phyloP scores from a whole-genome alignment of 2,329 filamentous ascomycete genomes.

The Penicillium sp. region DNA sequence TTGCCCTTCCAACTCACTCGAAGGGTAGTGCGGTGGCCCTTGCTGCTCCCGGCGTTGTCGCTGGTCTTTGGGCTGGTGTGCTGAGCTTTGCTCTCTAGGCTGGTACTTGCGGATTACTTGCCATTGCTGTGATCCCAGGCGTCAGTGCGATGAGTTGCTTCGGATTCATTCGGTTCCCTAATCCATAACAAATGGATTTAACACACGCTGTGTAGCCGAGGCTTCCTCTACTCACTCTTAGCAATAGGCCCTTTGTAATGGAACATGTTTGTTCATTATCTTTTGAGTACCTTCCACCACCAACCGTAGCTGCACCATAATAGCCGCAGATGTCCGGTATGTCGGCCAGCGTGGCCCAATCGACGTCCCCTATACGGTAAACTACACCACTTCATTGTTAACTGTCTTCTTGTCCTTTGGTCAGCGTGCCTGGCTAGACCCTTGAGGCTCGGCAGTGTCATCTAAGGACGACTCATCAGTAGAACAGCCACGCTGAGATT shows the following conservation, averaged over 20 bases:
- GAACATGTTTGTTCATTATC: neutral
- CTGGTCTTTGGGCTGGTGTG: conserved; percentile 23
- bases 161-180: neutral
- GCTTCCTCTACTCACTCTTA: neutral
- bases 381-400: neutral
- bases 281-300: neutral
- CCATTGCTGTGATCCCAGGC: neutral
- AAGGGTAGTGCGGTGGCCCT: conserved; percentile 16
- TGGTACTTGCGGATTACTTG: neutral
- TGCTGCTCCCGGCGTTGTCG: conserved; percentile 14
- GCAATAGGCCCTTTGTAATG: neutral
- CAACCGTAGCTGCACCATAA: too few relatives aligned
- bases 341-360: neutral
- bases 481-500: too few relatives aligned
- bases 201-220: neutral
- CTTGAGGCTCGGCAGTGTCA: too few relatives aligned
- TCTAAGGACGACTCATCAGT: neutral
- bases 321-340: neutral
- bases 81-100: conserved; percentile 20
- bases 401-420: too few relatives aligned
- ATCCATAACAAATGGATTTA: neutral
- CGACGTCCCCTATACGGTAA: neutral
- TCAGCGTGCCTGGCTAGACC: too few relatives aligned
- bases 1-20: conserved; percentile 2
- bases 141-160: neutral